Percentiles rank a stretch among this genome's conserved stretches.
These are phyloP conservation scores for Kodamaea jinghongensis DNA, from an alignment of 805 yeast species.

Conservation along the genomic window DNA sequence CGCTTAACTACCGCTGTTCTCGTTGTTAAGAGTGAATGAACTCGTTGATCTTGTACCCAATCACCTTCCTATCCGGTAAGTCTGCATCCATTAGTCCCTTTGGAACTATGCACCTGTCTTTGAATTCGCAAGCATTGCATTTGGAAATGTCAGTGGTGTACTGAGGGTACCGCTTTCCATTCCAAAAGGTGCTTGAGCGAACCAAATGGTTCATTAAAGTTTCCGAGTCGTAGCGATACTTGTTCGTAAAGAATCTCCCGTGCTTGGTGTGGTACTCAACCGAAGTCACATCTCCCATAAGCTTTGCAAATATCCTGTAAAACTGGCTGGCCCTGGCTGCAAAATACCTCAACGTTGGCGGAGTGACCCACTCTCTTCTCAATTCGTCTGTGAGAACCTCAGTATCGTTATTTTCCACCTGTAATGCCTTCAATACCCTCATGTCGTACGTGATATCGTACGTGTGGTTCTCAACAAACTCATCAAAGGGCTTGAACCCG, in stretches of 20 bases:
- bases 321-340: slow-evolving; percentile 55
- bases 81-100: slow-evolving; percentile 4
- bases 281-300: slow-evolving; percentile 39
- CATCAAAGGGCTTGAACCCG: slow-evolving; percentile 43
- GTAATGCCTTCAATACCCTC: not conserved
- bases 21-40: slow-evolving; percentile 2
- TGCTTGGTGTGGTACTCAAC: slow-evolving; percentile 51
- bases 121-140: slow-evolving; percentile 58
- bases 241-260: slow-evolving; percentile 39
- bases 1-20: too few relatives aligned
- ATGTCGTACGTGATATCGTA: slow-evolving; percentile 10
- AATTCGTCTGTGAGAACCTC: slow-evolving; percentile 21
- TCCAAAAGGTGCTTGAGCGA: slow-evolving; percentile 51
- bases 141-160: slow-evolving; percentile 39
- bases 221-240: slow-evolving; percentile 35
- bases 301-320: slow-evolving; percentile 30
- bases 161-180: slow-evolving; percentile 51
- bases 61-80: not conserved
- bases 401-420: not conserved
- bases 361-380: slow-evolving; percentile 45
- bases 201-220: slow-evolving; percentile 27
- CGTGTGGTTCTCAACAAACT: slow-evolving; percentile 11
- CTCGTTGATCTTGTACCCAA: slow-evolving; percentile 6
- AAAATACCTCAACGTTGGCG: slow-evolving; percentile 56
- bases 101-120: slow-evolving; percentile 17